phyloP scores from a whole-genome alignment of 106 monocot species.

The Amphibolis antarctica region DNA sequence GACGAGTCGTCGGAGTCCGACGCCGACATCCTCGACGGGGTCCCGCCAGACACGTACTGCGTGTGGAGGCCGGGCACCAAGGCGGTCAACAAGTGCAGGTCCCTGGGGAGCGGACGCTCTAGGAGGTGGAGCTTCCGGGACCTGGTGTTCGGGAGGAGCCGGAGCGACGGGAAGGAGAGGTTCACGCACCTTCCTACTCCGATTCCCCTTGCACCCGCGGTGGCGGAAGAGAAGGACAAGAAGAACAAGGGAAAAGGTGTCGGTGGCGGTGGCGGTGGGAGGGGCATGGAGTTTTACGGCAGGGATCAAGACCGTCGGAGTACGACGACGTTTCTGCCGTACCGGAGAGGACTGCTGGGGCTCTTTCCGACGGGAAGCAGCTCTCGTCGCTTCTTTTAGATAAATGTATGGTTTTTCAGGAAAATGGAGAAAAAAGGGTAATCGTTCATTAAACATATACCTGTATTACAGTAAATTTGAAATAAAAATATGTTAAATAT shows the following conservation, averaged over 20 bases:
- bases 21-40: background rate
- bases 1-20: background rate
- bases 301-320: background rate
- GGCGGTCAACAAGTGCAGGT: constrained; percentile 29
- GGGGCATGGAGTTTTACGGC: background rate
- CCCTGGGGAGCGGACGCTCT: constrained; percentile 22
- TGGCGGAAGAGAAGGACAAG: background rate
- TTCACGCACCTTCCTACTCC: constrained; percentile 13
- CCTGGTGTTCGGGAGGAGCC: constrained; percentile 27
- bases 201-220: background rate
- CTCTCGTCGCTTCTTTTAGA: background rate
- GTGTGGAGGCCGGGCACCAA: too few relatives aligned
- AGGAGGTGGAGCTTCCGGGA: constrained; percentile 30
- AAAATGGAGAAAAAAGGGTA: background rate
- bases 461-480: too few relatives aligned
- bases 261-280: too few relatives aligned
- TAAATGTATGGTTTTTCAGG: background rate
- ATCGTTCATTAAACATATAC: background rate
- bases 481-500: too few relatives aligned
- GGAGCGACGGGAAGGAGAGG: constrained; percentile 27
- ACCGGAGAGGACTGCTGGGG: background rate
- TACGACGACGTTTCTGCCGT: background rate
- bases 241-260: constrained; percentile 1
- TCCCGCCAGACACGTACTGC: background rate
- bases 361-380: background rate